Base-by-base conservation (phyloP, 2,329 filamentous ascomycete genomes). In the Ophiostoma australiae region DNA sequence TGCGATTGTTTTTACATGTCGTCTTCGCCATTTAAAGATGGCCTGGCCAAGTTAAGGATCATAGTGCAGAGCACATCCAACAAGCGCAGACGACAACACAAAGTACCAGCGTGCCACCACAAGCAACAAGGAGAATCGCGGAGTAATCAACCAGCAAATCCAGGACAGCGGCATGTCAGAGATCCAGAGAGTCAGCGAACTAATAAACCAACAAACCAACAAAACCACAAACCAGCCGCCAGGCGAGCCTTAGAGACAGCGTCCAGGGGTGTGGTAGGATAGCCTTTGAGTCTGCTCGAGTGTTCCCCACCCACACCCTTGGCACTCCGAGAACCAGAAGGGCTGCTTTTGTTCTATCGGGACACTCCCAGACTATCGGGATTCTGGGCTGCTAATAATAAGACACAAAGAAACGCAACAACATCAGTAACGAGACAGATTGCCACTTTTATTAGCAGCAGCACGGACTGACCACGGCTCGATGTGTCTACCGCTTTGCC, bases 331-430 rank as follows among this genome's bases (percentile, higher is more conserved):
- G 63, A 27, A 41, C 63, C 63, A 66, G 20, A 39, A 66, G 61
- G 33, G 58, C 58, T 15, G 11, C 15, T n/a, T 69, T 69, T 37
- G 39, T 61, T 48, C 44, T 48, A 58, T 69, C 68, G 52, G 67
- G 44, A 67, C 55, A 48, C 67, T 63, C 41, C 69, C 71, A 72
- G 52, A 71, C 71, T 69, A 8, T 71, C 69, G 71, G 71, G 48
- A 72, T 39, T 67, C 37, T 15, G 37, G 8, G 3, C 35, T 66
- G 63, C 20, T 66, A 23, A 37, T n/a, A 63, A 63, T 63, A 63
- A 33, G 58, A 17, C 44, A 48, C 44, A 48, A 44, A 44, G 44
- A 48, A 48, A 48, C 17, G 44, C 23, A 27, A 13, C 10, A 8
- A 58, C 7, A 58, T 31, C n/a, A 58, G 52, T 11, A 27, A 3